A percentile compares a stretch with the other conserved stretches of the same genome.
phyloP scores from a whole-genome alignment of 768 basidiomycete genomes.

The Clavaria fumosa region DNA sequence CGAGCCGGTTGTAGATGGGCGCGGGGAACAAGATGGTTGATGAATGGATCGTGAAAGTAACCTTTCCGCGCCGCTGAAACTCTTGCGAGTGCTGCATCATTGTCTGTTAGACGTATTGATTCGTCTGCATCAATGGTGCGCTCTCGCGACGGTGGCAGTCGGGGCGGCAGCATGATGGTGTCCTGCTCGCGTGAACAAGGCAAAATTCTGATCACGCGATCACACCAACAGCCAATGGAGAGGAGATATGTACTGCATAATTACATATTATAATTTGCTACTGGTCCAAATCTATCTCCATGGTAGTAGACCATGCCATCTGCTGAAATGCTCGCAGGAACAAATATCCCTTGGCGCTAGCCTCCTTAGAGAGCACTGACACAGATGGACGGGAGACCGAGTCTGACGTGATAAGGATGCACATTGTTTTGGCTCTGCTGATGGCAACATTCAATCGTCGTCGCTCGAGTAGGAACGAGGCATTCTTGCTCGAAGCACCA shows the following conservation, averaged over 20 bases:
- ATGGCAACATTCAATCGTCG: slow-evolving; percentile 38
- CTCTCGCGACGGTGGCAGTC: background rate
- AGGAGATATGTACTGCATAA: slow-evolving; percentile 5
- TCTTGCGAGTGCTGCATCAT: slow-evolving; percentile 71
- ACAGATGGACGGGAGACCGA: slow-evolving; percentile 31
- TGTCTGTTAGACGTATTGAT: slow-evolving; percentile 63
- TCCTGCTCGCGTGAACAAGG: too few relatives aligned
- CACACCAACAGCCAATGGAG: slow-evolving; percentile 9
- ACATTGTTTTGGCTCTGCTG: slow-evolving; percentile 35
- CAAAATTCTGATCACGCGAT: too few relatives aligned
- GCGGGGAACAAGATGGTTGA: slow-evolving; percentile 49
- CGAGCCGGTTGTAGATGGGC: slow-evolving; percentile 44
- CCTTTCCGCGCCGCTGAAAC: slow-evolving; percentile 68
- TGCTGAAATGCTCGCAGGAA: slow-evolving; percentile 35
- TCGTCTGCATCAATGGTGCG: slow-evolving; percentile 33
- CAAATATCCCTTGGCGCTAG: slow-evolving; percentile 30
- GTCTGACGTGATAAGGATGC: slow-evolving; percentile 29
- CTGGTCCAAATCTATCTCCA: slow-evolving; percentile 23
- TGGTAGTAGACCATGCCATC: slow-evolving; percentile 29
- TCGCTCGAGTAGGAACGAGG: slow-evolving; percentile 31
- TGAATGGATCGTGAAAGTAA: slow-evolving; percentile 72
- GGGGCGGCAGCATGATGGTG: too few relatives aligned
- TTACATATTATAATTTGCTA: slow-evolving; percentile 11
- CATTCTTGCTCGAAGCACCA: slow-evolving; percentile 17
- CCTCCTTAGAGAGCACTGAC: slow-evolving; percentile 27